A percentile compares a stretch with the other conserved stretches of the same genome.
Conservation (phyloP, 164 flowering plant species). For the Tetrastigma voinierianum region DNA sequence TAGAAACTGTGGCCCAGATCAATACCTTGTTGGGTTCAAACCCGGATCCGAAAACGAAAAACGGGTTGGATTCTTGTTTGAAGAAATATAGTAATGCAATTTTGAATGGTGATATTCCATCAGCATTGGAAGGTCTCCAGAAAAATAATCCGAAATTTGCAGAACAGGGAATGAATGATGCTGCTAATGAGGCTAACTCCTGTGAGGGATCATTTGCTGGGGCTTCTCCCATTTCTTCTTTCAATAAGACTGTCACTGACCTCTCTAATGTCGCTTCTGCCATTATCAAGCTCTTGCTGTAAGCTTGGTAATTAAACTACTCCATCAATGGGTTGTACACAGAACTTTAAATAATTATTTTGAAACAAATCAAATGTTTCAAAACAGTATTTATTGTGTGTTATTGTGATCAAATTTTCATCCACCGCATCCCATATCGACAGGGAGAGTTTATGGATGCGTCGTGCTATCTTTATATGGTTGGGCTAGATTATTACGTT, state of each 20-base stretch:
- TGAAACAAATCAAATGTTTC: too few species aligned
- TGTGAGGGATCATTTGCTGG: slow-evolving; percentile 17
- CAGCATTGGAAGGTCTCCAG: slow-evolving; percentile 27
- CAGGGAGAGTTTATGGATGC: too few species aligned
- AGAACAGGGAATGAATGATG: slow-evolving; percentile 23
- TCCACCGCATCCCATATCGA: too few species aligned
- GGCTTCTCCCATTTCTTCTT: too few species aligned
- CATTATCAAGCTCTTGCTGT: slow-evolving; percentile 21
- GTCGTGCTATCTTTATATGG: too few species aligned
- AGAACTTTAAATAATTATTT: too few species aligned
- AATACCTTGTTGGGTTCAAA: slow-evolving; percentile 8
- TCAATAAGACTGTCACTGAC: slow-evolving; percentile 17
- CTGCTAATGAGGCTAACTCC: slow-evolving; percentile 24
- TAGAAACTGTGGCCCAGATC: slow-evolving; percentile 16
- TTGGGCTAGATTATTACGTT: too few species aligned
- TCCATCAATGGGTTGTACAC: background rate
- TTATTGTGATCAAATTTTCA: too few species aligned
- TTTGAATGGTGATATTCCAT: slow-evolving; percentile 28
- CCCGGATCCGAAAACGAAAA: slow-evolving; percentile 14
- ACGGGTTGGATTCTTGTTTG: slow-evolving; percentile 21
- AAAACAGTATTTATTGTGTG: too few species aligned
- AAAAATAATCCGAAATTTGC: slow-evolving; percentile 32
- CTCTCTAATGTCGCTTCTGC: slow-evolving; percentile 28
- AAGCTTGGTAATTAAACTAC: slow-evolving; percentile 1
- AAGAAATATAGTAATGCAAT: slow-evolving; percentile 26